Evolutionary conservation across 805 yeast species (phyloP).

Genomic region (Metschnikowia cerradonensis): DNA sequence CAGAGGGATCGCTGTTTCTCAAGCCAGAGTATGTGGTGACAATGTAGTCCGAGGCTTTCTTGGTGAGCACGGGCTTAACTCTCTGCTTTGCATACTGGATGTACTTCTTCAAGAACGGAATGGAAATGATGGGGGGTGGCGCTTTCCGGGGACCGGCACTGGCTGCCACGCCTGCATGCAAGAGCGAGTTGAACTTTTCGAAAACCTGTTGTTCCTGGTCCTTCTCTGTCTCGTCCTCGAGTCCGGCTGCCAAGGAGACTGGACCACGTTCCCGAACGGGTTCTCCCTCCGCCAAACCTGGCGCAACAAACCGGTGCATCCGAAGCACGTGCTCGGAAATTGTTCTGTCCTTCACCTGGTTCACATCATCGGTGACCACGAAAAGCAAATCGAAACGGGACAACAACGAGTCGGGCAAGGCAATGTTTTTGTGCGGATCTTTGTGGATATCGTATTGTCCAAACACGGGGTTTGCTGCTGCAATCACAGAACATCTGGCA

Average conservation of each 20-base stretch:
- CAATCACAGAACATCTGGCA: conserved; percentile 94
- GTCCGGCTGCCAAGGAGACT: conserved; percentile 79
- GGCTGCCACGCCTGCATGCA: conserved; percentile 70
- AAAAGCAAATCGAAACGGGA: conserved; percentile 96
- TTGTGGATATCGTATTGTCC: conserved; percentile 95
- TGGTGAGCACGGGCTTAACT: conserved; percentile 72
- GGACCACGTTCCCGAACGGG: conserved; percentile 78
- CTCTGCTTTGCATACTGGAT: conserved; percentile 91
- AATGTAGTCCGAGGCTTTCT: conserved; percentile 74
- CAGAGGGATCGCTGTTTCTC: conserved; percentile 63
- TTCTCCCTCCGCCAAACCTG: conserved; percentile 87
- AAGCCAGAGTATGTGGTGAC: conserved; percentile 75
- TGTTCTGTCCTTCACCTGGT: conserved; percentile 76
- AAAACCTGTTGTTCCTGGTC: conserved; percentile 61
- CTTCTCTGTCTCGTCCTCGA: conserved; percentile 45
- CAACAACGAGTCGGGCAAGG: conserved; percentile 90
- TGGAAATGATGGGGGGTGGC: conserved; percentile 46
- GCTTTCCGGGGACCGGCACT: conserved; percentile 17
- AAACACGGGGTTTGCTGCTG: conserved; percentile 96
- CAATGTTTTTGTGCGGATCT: conserved; percentile 95
- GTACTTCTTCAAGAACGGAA: conserved; percentile 86
- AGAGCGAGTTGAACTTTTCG: conserved; percentile 75
- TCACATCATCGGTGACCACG: conserved; percentile 93
- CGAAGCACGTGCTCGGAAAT: conserved; percentile 92
- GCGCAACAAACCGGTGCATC: conserved; percentile 86